Percentiles rank a stretch among this genome's conserved stretches.
Conservation (phyloP, 140 eudicot species). For the Cichorium intybus region DNA sequence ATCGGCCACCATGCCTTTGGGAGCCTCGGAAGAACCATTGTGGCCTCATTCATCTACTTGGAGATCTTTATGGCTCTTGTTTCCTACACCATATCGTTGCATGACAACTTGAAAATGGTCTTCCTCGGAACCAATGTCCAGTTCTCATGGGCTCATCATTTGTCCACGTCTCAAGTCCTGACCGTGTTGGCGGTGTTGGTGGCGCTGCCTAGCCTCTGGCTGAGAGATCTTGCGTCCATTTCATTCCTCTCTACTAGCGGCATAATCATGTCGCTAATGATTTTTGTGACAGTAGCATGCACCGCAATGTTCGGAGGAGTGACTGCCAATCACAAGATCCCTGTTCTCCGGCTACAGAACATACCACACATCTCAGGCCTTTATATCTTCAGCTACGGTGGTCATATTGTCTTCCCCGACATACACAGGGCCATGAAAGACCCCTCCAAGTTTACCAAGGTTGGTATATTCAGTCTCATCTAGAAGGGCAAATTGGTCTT, state of each 20-base stretch:
- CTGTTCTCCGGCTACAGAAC: conserved; percentile 47
- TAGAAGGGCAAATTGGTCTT: background rate
- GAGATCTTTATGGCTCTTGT: conserved; percentile 92
- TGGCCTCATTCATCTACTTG: conserved; percentile 58
- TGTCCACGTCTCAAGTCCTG: conserved; percentile 59
- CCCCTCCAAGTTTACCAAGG: conserved; percentile 92
- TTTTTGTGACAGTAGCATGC: conserved; percentile 56
- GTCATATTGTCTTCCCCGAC: conserved; percentile 88
- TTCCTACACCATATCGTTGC: conserved; percentile 90
- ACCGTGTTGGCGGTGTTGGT: conserved; percentile 62
- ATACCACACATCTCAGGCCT: conserved; percentile 77
- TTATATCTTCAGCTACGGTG: conserved; percentile 66
- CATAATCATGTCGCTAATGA: conserved; percentile 68
- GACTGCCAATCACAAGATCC: conserved; percentile 47
- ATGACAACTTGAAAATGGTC: conserved; percentile 67
- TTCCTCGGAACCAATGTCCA: conserved; percentile 41
- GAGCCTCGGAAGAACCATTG: conserved; percentile 48
- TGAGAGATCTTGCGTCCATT: conserved; percentile 71
- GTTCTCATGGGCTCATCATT: conserved; percentile 33
- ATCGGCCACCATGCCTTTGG: conserved; percentile 77
- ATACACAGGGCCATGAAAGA: conserved; percentile 82
- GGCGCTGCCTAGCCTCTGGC: conserved; percentile 83
- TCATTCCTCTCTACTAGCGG: conserved; percentile 78
- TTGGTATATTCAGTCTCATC: conserved; percentile 11
- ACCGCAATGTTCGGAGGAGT: conserved; percentile 71